Percentiles rank a stretch among this genome's conserved stretches.
Conservation (phyloP, 306 rosid species). For the Sicyos baderoa region DNA sequence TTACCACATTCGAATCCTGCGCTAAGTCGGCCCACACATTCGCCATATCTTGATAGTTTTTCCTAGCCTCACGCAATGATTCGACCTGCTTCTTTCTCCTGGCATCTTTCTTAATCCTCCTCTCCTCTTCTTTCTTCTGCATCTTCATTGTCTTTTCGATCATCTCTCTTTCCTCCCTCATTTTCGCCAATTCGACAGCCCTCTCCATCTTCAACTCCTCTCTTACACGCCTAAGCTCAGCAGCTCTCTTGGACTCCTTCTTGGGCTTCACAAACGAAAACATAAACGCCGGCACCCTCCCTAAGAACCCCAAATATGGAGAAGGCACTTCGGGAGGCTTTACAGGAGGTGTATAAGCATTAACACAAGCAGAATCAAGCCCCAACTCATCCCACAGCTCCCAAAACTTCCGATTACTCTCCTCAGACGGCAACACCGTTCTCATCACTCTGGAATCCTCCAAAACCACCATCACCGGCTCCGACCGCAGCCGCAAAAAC, state of each 20-base stretch:
- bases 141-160: slow-evolving; percentile 33
- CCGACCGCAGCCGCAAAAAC: slow-evolving; percentile 37
- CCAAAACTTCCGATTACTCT: slow-evolving; percentile 58
- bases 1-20: slow-evolving; percentile 33
- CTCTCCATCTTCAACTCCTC: slow-evolving; percentile 50
- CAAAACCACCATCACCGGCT: slow-evolving; percentile 57
- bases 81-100: slow-evolving; percentile 41
- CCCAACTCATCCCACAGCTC: slow-evolving; percentile 52
- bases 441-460: slow-evolving; percentile 69
- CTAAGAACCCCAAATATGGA: slow-evolving; percentile 46
- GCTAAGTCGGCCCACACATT: slow-evolving; percentile 58
- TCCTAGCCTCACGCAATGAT: slow-evolving; percentile 40
- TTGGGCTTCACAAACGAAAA: slow-evolving; percentile 28
- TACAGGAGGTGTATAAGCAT: slow-evolving; percentile 68
- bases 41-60: slow-evolving; percentile 27
- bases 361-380: slow-evolving; percentile 55
- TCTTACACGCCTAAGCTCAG: slow-evolving; percentile 47
- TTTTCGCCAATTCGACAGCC: slow-evolving; percentile 38
- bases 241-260: slow-evolving; percentile 56
- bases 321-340: slow-evolving; percentile 60
- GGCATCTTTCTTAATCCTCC: slow-evolving; percentile 34
- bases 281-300: slow-evolving; percentile 23
- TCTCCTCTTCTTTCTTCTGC: slow-evolving; percentile 58
- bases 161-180: slow-evolving; percentile 47
- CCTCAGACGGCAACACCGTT: slow-evolving; percentile 63